Evolutionary conservation across 1,139 yeast species (phyloP).

Genomic region (Yamadazyma atlantica): DNA sequence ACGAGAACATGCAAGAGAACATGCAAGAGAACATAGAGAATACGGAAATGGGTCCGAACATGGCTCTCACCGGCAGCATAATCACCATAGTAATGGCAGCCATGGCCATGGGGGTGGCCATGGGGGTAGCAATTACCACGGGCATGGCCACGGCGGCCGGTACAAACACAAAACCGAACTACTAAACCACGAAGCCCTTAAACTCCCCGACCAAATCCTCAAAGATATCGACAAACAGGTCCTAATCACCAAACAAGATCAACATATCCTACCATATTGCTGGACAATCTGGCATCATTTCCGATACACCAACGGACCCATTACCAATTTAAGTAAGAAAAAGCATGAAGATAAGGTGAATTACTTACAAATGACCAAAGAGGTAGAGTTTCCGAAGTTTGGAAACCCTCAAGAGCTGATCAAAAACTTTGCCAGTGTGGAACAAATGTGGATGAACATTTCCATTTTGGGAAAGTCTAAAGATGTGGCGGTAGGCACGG

Average conservation of each 20-base stretch:
- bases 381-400: constrained; percentile 31
- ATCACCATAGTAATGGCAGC: background rate
- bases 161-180: constrained; percentile 12
- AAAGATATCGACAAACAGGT: constrained; percentile 28
- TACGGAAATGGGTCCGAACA: constrained; percentile 4
- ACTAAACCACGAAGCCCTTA: constrained; percentile 19
- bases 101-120: constrained; percentile 4
- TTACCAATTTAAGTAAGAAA: constrained; percentile 3
- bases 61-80: background rate
- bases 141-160: constrained; percentile 6
- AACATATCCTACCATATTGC: constrained; percentile 47
- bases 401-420: constrained; percentile 18
- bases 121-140: constrained; percentile 5
- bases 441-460: constrained; percentile 62
- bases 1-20: constrained; percentile 1
- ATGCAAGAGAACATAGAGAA: no score
- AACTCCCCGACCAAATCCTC: constrained; percentile 38
- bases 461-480: constrained; percentile 47
- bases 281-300: constrained; percentile 54
- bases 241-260: constrained; percentile 25
- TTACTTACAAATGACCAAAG: constrained; percentile 44
- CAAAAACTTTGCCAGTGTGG: constrained; percentile 48
- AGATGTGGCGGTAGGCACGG: constrained; percentile 54
- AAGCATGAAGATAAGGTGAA: constrained; percentile 16
- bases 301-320: constrained; percentile 26